Evolutionary conservation across 176 grass and related monocot species (phyloP), one percentile per base, ranked within the genome.

Genomic region (Musa schizocarpa): DNA sequence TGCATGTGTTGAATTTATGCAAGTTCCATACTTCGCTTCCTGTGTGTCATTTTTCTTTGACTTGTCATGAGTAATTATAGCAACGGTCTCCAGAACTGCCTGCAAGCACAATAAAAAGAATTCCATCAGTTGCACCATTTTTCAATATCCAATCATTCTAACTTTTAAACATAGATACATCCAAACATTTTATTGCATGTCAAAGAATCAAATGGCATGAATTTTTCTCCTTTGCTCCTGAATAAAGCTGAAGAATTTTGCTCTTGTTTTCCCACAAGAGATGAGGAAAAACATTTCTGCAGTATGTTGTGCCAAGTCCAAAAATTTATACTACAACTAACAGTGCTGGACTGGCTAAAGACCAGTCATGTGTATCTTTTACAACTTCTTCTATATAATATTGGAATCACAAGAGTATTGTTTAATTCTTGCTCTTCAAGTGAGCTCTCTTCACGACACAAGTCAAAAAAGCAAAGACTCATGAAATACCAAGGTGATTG

Each of bases 61-160:
- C 83, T 95, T 94, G 80, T 99, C 95, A 79, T 99, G 95, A 72
- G 88, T 84, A 79, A 99, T 94, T 77, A 99, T 89, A 74, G 95
- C 95, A 83, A 94, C 91, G 5, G 91, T 92, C 86, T 99, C 95
- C 84, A 99, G 74, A 89, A 94, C 84, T 82, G 91, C 91, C 95
- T 99, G 86, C 79, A 72, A 85, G 58, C 58, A 77, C 79, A 75
- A 83, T 13, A 81, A 13, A 75, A 13, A 55, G 65, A 27, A 29
- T 5, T 51, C 72, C 68, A 70, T 82, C 13, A 72, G 64, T 63
- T 21, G 16, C 43, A 24, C 54, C 68, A 71, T 48, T 12, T 68
- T 26, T 74, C 56, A 16, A 54, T 27, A 74, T 10, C 53, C 3
- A 9, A 74, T 56, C 5, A 54, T 27, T 23, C 16, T n/a, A 49